Conservation (phyloP, 495 filamentous ascomycete genomes). For the Saxophila tyrrhenica region DNA sequence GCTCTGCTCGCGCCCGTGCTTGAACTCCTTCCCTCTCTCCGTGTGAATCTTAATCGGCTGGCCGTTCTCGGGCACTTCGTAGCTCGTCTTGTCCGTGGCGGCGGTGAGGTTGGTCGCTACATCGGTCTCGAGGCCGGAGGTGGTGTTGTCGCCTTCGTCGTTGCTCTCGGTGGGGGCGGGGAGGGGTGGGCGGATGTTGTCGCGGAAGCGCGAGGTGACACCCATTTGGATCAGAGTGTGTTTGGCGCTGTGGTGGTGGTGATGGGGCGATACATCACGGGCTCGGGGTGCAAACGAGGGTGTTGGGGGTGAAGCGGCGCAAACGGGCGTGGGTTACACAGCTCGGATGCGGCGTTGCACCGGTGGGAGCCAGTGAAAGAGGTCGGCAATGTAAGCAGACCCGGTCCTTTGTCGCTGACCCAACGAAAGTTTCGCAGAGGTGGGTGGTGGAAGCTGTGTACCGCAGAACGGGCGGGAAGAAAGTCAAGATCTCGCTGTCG, state of each 20-base stretch:
- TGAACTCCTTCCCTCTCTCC: constrained; percentile 38
- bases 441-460: too few species aligned
- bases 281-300: not conserved
- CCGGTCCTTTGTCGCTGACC: too few species aligned
- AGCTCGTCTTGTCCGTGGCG: constrained; percentile 67
- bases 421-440: too few species aligned
- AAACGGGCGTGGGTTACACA: too few species aligned
- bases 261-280: not conserved
- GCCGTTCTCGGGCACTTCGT: constrained; percentile 92
- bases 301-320: not conserved
- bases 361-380: too few species aligned
- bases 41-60: constrained; percentile 82
- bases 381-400: too few species aligned
- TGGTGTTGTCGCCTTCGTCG: constrained; percentile 22
- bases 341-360: too few species aligned
- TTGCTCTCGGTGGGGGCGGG: constrained; percentile 27
- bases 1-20: constrained; percentile 35
- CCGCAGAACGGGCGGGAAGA: too few species aligned
- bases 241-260: not conserved
- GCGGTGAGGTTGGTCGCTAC: constrained; percentile 68
- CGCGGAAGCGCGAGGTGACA: constrained; percentile 1
- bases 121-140: constrained; percentile 38
- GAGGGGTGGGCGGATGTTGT: constrained; percentile 23
- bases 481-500: too few species aligned
- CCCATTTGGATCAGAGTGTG: not conserved